Conservation (phyloP, 2,329 filamentous ascomycete genomes). For the Paradendryphiella salina region DNA sequence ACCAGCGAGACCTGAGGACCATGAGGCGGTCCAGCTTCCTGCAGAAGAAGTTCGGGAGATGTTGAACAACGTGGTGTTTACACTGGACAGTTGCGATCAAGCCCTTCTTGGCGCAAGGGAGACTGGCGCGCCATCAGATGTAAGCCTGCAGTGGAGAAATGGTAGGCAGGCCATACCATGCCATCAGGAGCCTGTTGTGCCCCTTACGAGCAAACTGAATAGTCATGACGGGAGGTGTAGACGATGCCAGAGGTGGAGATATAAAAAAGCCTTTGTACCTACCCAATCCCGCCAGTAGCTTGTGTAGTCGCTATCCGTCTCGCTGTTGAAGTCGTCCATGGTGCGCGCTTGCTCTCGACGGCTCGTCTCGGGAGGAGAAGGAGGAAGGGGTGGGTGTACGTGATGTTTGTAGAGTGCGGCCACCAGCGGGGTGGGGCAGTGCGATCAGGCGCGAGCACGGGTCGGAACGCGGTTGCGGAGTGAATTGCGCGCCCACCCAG, state of each 20-base stretch:
- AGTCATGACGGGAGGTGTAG: constrained; percentile 3
- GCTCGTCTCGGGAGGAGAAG: background rate
- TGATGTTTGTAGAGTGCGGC: constrained; percentile 11
- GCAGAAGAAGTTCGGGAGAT: constrained; percentile 3
- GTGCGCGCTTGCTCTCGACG: constrained; percentile 23
- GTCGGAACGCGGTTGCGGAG: constrained; percentile 23
- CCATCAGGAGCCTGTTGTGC: constrained; percentile 2
- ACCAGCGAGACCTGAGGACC: constrained; percentile 9
- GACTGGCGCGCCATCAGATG: constrained; percentile 11
- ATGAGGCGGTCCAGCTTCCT: constrained; percentile 7
- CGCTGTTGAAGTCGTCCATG: constrained; percentile 98
- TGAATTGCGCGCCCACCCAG: constrained; percentile 28
- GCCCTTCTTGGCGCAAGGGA: constrained; percentile 6
- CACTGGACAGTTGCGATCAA: constrained; percentile 11
- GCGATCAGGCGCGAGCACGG: constrained; percentile 17
- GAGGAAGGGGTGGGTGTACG: background rate
- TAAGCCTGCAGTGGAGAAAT: background rate
- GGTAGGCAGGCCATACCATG: constrained; percentile 6
- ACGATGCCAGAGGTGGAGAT: background rate
- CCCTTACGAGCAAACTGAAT: background rate
- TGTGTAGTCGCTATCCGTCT: constrained; percentile 98
- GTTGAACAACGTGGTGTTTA: background rate
- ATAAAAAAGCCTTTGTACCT: constrained; percentile 51
- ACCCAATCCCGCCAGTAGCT: constrained; percentile 99
- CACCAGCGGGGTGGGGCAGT: constrained; percentile 17